Base-by-base conservation (phyloP, 129 eudicot genomes). In the Flaveria bidentis region DNA sequence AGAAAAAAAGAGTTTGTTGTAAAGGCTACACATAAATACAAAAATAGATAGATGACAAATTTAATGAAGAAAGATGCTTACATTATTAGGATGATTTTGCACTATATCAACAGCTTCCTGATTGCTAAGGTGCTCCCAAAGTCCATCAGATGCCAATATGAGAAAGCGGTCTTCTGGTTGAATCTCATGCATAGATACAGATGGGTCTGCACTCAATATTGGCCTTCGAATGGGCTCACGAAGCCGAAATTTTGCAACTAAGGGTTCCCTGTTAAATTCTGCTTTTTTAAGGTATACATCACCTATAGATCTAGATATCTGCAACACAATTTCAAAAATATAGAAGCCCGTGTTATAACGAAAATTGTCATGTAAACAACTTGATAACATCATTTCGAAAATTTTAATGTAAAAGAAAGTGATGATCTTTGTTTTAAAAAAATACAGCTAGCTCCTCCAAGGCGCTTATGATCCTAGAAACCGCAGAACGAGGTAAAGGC, bases 111-210 rank as follows among this genome's bases (percentile, higher is more conserved):
- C 98, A 6, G 98, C 98, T 72, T 93, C 97, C 76, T 93, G 97
- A 78, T 93, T 93, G 86, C 77, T 86, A 57, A 93, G 97, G 68
- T 93, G 98, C 87, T 93, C 98, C 98, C 98, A 93, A 17, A 93
- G 94, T 76, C 98, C 98, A 75, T 93, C 98, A 42, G 98, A 93
- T 41, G 98, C 98, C 80, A 90, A 85, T 69, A 93, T 93, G 67
- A 93, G 82, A 81, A 93, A 93, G 67, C 85, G 96, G 82, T 93
- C 98, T 7, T 90, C 90, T 13, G 91, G 92, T 66, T 84, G 88
- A 46, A 93, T 85, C 72, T 88, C 95, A 74, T 90, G 96, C 82
- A 81, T 86, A 50, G 88, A 86, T 30, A 93, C 84, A 5, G 92
- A 63, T 9, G 98, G 98, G 23, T 93, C 98, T 28, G 97, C 85